Base-by-base conservation (phyloP, 2,329 filamentous ascomycete genomes). In the Ascochyta pisi region DNA sequence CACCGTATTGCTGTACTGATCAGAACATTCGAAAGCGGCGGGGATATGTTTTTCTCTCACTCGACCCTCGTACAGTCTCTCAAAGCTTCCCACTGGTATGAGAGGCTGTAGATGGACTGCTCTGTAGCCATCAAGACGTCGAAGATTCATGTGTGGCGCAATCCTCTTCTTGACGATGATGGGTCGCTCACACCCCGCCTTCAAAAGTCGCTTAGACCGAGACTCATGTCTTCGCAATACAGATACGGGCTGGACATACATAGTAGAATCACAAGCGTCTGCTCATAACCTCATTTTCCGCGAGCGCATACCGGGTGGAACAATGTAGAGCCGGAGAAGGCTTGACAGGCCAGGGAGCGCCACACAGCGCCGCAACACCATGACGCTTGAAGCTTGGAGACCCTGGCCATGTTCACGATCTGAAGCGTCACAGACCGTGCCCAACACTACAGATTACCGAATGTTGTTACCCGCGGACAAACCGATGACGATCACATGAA, bases 141-240 rank as follows among this genome's bases (percentile, higher is more conserved):
- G 68, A 52, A 71, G 65, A 70, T 52, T 13, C 62, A 69, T 39
- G 5, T 56, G 50, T 42, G 39, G 50, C 22, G 49, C 40, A 29
- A 69, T 39, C 65, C 68, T 69, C 61, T 44, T 63, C 40, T 42
- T 45, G 47, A 58, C 47, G 49, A 60, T 35, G 59, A 67, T 59
- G 65, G 70, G 57, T 57, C 37, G 52, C 45, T 48, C 44, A 49
- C 54, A 44, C 49, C 47, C 60, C 63, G 56, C 62, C 64, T 68
- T 64, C 6, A 65, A 70, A 71, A 74, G 70, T 73, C 53, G 70
- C 68, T 55, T 65, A 65, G 66, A 69, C 68, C 38, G 42, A 72
- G 69, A 72, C 46, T 67, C 61, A 56, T 73, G 69, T 67, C 69
- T 68, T 63, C 62, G 70, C 68, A 66, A 69, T 69, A 74, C 71